Base-by-base conservation (phyloP, 768 basidiomycete genomes). In the Termitomyces sp. region DNA sequence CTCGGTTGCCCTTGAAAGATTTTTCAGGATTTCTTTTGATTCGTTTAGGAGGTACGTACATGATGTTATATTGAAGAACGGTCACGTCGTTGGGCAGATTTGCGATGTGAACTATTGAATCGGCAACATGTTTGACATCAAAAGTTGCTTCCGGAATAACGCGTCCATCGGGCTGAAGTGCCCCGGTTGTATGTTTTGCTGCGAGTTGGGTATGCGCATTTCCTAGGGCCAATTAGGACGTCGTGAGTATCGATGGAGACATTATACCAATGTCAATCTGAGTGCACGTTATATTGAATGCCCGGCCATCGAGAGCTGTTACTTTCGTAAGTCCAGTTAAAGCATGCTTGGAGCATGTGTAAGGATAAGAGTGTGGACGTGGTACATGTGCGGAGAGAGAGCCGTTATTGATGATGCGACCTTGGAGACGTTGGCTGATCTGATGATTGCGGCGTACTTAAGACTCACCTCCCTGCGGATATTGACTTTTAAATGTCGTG, bases 391-490 rank as follows among this genome's bases (percentile, higher is more conserved):
- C 88, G 1, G 87, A 80, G 26, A 91, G 75, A n/a, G 86, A 89
- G 0, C 91, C 92, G 64, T 94, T 93, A 75, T 93, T 93, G 72
- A 95, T 88, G 61, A 94, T 89, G 20, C 90, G 81, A 2, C 85
- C 86, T 87, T 60, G 10, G 13, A 41, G 14, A 16, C 1, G n/a
- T 50, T 50, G 26, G 44, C 10, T 52, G 26, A 44, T 49, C 18
- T 46, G 9, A 36, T 9, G 48, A 36, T 2, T 36, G n/a, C 46
- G 16, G 20, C 30, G 30, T 8, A 46, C 30, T 49, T 28, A 14
- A n/a, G 18, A 68, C 73, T 67, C 64, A 81, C 91, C 91, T 61
- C 92, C 93, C 57, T 77, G 77, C 0, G 93, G 91, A 0, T 72
- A 69, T 68, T 94, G 91, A 0, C 71, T 66, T 68, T 90, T 93